Conservation (phyloP, 352 stramenopile genomes). For the Phytophthora sp. region DNA sequence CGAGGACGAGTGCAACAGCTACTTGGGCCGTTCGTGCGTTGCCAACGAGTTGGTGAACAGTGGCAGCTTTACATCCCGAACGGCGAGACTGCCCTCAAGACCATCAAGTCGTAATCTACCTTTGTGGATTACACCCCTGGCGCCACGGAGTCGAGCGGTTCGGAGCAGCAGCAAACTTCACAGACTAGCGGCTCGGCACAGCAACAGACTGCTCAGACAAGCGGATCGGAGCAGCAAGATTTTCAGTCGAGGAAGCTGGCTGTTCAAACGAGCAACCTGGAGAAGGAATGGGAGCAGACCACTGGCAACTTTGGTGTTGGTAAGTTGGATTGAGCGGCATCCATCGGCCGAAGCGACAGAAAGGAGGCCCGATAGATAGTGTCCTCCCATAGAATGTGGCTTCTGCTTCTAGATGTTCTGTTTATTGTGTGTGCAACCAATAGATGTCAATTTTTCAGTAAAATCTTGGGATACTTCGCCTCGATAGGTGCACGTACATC, state of each 20-base stretch:
- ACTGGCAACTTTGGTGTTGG: constrained; percentile 32
- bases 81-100: constrained; percentile 19
- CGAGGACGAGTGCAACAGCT: constrained; percentile 19
- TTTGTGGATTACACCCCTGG: constrained; percentile 9
- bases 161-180: constrained; percentile 1
- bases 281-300: constrained; percentile 17
- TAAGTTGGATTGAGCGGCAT: constrained; percentile 26
- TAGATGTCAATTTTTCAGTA: constrained; percentile 11
- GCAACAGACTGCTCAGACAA: constrained; percentile 7
- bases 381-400: constrained; percentile 1
- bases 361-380: not conserved
- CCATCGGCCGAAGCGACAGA: not conserved
- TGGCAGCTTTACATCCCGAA: constrained; percentile 22
- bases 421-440: constrained; percentile 11
- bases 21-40: constrained; percentile 17
- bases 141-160: not conserved
- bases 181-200: not conserved
- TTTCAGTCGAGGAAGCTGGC: constrained; percentile 3
- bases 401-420: constrained; percentile 4
- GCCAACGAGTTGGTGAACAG: constrained; percentile 27
- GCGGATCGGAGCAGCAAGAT: constrained; percentile 1
- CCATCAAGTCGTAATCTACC: constrained; percentile 10
- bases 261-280: constrained; percentile 20
- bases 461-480: no score
- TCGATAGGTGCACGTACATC: no score